Base-by-base conservation (phyloP, 441 rosid species). In the Hura crepitans region DNA sequence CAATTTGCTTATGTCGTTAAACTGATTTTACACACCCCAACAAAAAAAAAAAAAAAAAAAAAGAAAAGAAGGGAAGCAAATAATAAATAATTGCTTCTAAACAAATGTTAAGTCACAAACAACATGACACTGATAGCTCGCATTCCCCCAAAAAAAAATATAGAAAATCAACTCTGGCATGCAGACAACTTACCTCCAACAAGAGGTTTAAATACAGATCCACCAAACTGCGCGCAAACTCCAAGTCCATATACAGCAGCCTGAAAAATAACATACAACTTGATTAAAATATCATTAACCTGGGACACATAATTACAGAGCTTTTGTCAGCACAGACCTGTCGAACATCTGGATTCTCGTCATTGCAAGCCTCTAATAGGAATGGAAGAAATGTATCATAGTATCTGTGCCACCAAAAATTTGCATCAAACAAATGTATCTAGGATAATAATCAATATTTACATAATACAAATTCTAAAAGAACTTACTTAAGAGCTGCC, bases 241-340 rank as follows among this genome's bases (percentile, higher is more conserved):
- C 99, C 99, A 67, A 96, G 93, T 68, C 99, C 99, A 78, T 96
- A 96, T 30, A 93, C 99, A 7, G 99, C 99, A 51, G 99, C 99
- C 98, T 93, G 89, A 57, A 77, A 62, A 56, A 66, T 30, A 70
- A 69, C 37, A 76, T 30, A 66, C 25, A 70, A 70, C 20, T 25
- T 51, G 25, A 75, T 64, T 37, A 35, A 55, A 57, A 57, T 4
- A 63, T 58, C 23, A 23, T 45, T 46, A 78, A 71, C 57, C 64
- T 25, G 23, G 74, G 25, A 47, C 45, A 37, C 3, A 59, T n/a
- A 37, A 51, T 14, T 53, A 65, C 66, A 46, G 37, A 62, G 25
- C 17, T 62, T 28, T 30, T 70, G 73, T 27, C 20, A 60, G 43
- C 8, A 60, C 80, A 72, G 30, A 93, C 98, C 95, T 96, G 98